phyloP scores from a whole-genome alignment of 371 early-diverging fungal genomes.

The Massospora cicadina region DNA sequence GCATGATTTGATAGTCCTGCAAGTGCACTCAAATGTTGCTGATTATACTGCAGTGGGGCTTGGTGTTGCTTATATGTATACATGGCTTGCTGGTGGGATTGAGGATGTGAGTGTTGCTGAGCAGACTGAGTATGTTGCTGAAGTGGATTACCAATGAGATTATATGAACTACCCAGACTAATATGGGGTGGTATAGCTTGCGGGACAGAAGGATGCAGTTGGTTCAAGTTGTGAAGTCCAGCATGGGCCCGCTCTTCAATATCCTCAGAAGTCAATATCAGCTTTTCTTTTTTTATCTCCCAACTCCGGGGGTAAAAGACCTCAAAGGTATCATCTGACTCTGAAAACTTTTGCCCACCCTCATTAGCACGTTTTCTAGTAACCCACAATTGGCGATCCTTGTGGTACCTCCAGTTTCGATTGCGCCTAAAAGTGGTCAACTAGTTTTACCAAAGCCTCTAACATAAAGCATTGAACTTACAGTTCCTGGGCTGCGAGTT shows the following conservation, averaged over 20 bases:
- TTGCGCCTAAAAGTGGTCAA: constrained; percentile 24
- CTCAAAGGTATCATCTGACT: constrained; percentile 11
- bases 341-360: constrained; percentile 17
- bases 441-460: background rate
- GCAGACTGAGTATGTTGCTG: background rate
- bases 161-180: background rate
- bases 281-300: constrained; percentile 20
- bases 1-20: background rate
- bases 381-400: constrained; percentile 69
- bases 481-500: constrained; percentile 82
- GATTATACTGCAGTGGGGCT: background rate
- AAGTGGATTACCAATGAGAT: background rate
- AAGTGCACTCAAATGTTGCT: background rate
- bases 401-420: constrained; percentile 84
- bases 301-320: constrained; percentile 4
- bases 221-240: background rate
- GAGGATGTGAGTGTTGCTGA: background rate
- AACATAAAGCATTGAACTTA: constrained; percentile 17
- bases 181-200: background rate
- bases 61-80: background rate
- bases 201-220: background rate
- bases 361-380: constrained; percentile 20
- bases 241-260: constrained; percentile 12
- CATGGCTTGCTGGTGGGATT: background rate
- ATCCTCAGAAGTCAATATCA: constrained; percentile 11